phyloP scores from a whole-genome alignment of 1,284 basidiomycete species.

The Termitomyces sp. region DNA sequence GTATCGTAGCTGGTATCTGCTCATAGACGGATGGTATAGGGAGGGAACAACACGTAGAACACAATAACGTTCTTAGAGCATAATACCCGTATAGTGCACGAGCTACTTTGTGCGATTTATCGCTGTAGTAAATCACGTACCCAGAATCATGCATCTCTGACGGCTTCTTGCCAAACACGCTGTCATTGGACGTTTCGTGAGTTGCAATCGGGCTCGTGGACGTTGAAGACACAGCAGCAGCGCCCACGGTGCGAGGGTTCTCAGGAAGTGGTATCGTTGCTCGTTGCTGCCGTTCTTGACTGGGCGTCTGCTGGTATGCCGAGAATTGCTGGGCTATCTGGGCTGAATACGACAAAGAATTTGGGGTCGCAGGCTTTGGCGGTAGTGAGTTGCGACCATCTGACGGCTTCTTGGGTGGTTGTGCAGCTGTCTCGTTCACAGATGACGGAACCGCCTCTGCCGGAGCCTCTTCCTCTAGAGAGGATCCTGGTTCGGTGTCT shows the following conservation, averaged over 20 bases:
- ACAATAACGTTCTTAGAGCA: conserved; percentile 12
- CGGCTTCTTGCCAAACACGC: conserved; percentile 55
- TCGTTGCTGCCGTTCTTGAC: conserved; percentile 58
- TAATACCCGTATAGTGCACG: conserved; percentile 8
- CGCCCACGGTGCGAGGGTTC: conserved; percentile 13
- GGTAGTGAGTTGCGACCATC: conserved; percentile 24
- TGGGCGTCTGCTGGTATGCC: conserved; percentile 60
- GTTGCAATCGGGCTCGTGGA: conserved; percentile 24
- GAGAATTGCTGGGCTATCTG: conserved; percentile 71
- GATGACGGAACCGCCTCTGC: conserved; percentile 2
- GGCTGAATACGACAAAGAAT: conserved; percentile 55
- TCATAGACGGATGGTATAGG: conserved; percentile 23
- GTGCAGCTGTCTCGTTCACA: conserved; percentile 6
- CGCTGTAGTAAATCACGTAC: conserved; percentile 48
- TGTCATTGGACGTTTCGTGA: conserved; percentile 28
- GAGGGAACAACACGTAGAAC: conserved; percentile 10
- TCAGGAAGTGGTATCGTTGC: conserved; percentile 22
- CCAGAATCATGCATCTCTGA: conserved; percentile 92
- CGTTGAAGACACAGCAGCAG: conserved; percentile 13
- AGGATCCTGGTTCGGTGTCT: conserved; percentile 7
- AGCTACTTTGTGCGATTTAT: background rate
- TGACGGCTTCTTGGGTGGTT: conserved; percentile 14
- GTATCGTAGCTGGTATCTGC: conserved; percentile 28
- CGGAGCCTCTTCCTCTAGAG: conserved; percentile 6
- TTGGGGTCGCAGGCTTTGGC: conserved; percentile 25